Evolutionary conservation across 2,329 filamentous ascomycete species (phyloP).

Genomic region (Leptographium procerum): DNA sequence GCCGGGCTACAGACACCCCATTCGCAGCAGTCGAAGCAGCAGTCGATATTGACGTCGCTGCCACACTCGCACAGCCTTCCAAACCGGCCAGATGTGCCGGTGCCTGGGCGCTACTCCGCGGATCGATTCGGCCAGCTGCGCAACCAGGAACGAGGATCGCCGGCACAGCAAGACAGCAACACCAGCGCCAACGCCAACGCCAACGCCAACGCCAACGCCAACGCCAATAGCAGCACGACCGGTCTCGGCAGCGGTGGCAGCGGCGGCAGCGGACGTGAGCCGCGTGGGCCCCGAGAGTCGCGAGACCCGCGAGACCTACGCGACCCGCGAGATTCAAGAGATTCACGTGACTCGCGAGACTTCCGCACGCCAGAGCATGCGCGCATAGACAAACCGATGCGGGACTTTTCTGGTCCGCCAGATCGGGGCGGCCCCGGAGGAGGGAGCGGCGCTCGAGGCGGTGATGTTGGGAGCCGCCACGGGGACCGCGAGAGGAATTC

Average conservation of each 20-base stretch:
- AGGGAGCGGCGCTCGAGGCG: slow-evolving; percentile 33
- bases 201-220: background rate
- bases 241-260: background rate
- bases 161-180: background rate
- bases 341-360: slow-evolving; percentile 26
- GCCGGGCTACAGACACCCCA: slow-evolving; percentile 11
- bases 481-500: slow-evolving; percentile 27
- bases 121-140: slow-evolving; percentile 16
- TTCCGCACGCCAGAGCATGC: slow-evolving; percentile 25
- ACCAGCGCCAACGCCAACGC: background rate
- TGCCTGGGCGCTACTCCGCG: slow-evolving; percentile 11
- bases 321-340: slow-evolving; percentile 21
- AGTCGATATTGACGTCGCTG: slow-evolving; percentile 22
- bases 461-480: slow-evolving; percentile 17
- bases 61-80: slow-evolving; percentile 18
- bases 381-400: slow-evolving; percentile 23
- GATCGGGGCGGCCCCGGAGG: background rate
- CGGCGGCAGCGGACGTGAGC: background rate
- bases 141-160: slow-evolving; percentile 10
- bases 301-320: slow-evolving; percentile 28
- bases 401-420: slow-evolving; percentile 24
- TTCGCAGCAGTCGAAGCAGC: slow-evolving; percentile 14
- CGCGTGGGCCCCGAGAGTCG: slow-evolving; percentile 14
- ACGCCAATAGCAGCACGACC: background rate
- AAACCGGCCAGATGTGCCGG: slow-evolving; percentile 17